phyloP scores from a whole-genome alignment of 1,284 basidiomycete genomes.

The Afroboletus lepidellus region DNA sequence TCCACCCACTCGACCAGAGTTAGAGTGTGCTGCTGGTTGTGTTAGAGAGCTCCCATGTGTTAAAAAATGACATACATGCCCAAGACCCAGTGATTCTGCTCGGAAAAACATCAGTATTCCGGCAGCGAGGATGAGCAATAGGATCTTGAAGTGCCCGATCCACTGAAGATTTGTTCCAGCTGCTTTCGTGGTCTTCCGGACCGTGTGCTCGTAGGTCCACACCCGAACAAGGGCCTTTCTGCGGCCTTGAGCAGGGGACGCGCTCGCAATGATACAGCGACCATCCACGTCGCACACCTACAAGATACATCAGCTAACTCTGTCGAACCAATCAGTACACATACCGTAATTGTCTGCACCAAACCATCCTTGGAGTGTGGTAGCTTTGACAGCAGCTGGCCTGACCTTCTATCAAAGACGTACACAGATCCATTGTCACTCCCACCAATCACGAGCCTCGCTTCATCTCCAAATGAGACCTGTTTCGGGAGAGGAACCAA shows the following conservation, averaged over 20 bases:
- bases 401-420: conserved; percentile 8
- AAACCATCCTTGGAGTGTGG: neutral
- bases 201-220: neutral
- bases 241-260: neutral
- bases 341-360: conserved; percentile 3
- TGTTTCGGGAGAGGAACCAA: conserved; percentile 6
- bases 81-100: neutral
- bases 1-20: neutral
- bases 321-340: neutral
- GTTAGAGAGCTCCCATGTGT: neutral
- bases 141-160: neutral
- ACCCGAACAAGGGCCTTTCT: neutral
- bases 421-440: conserved; percentile 10
- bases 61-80: neutral
- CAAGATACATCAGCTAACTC: neutral
- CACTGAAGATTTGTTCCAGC: neutral
- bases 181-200: neutral
- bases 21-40: neutral
- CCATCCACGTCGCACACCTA: neutral
- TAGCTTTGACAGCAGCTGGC: neutral
- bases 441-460: conserved; percentile 8
- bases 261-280: neutral
- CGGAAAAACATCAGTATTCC: neutral
- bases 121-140: neutral
- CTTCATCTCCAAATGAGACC: conserved; percentile 13